A percentile compares a stretch with the other conserved stretches of the same genome.
Evolutionary conservation across 106 monocot species (phyloP).

Genomic region (Iris macrosiphon): DNA sequence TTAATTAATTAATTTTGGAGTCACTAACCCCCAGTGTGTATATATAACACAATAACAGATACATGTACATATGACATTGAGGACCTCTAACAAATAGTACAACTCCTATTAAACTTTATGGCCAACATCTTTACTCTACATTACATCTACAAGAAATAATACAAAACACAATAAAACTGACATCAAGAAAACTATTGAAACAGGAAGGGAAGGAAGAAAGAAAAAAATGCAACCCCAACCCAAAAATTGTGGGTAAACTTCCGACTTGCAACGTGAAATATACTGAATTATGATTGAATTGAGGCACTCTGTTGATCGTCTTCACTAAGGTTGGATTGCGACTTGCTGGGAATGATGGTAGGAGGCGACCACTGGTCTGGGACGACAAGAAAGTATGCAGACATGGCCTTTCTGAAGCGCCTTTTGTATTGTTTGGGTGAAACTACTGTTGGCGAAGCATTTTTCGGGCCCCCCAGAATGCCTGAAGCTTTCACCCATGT

Average conservation of each 20-base stretch:
- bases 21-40: too few relatives aligned
- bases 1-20: too few relatives aligned
- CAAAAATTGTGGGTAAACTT: neutral
- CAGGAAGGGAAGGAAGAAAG: slow-evolving; percentile 4
- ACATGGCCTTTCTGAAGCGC: slow-evolving; percentile 91
- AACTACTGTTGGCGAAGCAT: slow-evolving; percentile 69
- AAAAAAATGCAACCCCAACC: neutral
- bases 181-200: too few relatives aligned
- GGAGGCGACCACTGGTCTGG: slow-evolving; percentile 84
- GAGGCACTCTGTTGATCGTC: slow-evolving; percentile 16
- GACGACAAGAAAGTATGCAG: slow-evolving; percentile 79
- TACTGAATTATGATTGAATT: slow-evolving; percentile 17
- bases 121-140: too few relatives aligned
- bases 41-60: too few relatives aligned
- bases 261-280: slow-evolving; percentile 4
- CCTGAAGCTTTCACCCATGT: slow-evolving; percentile 88
- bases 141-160: too few relatives aligned
- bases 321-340: slow-evolving; percentile 26
- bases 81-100: too few relatives aligned
- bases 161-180: too few relatives aligned
- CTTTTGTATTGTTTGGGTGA: slow-evolving; percentile 84
- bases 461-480: slow-evolving; percentile 77
- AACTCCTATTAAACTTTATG: too few relatives aligned
- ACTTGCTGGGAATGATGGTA: slow-evolving; percentile 25
- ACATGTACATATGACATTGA: too few relatives aligned